A percentile compares a stretch with the other conserved stretches of the same genome.
Conservation (phyloP, 306 rosid genomes). For the Delonix regia region DNA sequence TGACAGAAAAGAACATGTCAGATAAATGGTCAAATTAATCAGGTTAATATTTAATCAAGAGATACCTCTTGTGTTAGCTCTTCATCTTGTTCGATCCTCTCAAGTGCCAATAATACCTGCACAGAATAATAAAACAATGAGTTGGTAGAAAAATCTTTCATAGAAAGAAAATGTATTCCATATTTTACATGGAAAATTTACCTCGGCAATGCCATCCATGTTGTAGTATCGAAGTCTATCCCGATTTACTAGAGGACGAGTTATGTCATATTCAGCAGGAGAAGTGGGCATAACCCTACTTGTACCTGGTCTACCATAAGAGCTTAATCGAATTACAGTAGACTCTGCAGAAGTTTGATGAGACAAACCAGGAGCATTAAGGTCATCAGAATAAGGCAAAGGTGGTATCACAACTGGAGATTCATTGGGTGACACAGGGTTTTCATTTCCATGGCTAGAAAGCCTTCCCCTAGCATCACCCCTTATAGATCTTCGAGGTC, state of each 20-base stretch:
- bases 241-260: slow-evolving; percentile 46
- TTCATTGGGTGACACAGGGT: slow-evolving; percentile 33
- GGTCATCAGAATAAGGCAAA: slow-evolving; percentile 46
- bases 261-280: slow-evolving; percentile 44
- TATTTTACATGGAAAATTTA: slow-evolving; percentile 30
- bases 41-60: slow-evolving; percentile 22
- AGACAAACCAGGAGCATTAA: slow-evolving; percentile 46
- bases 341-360: slow-evolving; percentile 42
- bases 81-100: slow-evolving; percentile 77
- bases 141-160: slow-evolving; percentile 1
- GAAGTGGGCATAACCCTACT: slow-evolving; percentile 45
- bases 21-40: slow-evolving; percentile 14
- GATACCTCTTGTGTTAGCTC: slow-evolving; percentile 78
- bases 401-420: slow-evolving; percentile 37
- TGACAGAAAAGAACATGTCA: slow-evolving; percentile 33
- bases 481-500: slow-evolving; percentile 53
- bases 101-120: slow-evolving; percentile 78
- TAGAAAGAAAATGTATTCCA: not conserved
- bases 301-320: slow-evolving; percentile 50
- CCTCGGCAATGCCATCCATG: slow-evolving; percentile 75
- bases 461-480: slow-evolving; percentile 50
- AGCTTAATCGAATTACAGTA: slow-evolving; percentile 41
- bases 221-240: slow-evolving; percentile 48
- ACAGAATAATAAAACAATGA: slow-evolving; percentile 23
- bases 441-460: slow-evolving; percentile 53